These are phyloP conservation scores for Calonectria montana DNA, from an alignment of 2,329 filamentous ascomycete genomes.

Conservation along the genomic window DNA sequence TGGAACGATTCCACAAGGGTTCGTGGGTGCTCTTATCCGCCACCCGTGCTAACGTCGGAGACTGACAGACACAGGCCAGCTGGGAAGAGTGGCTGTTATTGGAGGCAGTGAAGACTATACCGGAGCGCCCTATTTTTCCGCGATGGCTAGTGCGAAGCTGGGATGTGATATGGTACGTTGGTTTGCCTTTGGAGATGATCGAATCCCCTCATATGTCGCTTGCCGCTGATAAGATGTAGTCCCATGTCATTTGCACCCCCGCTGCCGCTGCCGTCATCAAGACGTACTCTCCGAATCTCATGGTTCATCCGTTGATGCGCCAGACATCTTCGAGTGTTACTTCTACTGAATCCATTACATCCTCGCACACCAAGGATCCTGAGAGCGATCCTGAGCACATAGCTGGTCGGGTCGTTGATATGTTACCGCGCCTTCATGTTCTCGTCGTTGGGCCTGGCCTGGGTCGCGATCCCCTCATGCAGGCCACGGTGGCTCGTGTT, in stretches of 20 bases:
- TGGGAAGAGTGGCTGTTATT: slow-evolving; percentile 92
- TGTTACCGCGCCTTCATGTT: slow-evolving; percentile 90
- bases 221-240: slow-evolving; percentile 59
- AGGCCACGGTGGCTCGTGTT: slow-evolving; percentile 83
- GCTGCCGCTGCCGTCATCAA: slow-evolving; percentile 91
- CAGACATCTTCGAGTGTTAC: slow-evolving; percentile 64
- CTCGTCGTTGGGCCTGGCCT: slow-evolving; percentile 94
- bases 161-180: slow-evolving; percentile 85
- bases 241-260: slow-evolving; percentile 95
- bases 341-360: slow-evolving; percentile 55
- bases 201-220: not conserved
- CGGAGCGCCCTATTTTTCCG: slow-evolving; percentile 96
- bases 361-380: slow-evolving; percentile 42
- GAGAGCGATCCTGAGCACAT: slow-evolving; percentile 71
- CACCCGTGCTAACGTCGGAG: slow-evolving; percentile 17
- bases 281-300: slow-evolving; percentile 96
- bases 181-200: not conserved
- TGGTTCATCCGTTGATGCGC: slow-evolving; percentile 97
- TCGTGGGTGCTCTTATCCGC: slow-evolving; percentile 31
- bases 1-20: slow-evolving; percentile 98
- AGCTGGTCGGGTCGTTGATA: slow-evolving; percentile 75
- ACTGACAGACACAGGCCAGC: slow-evolving; percentile 74
- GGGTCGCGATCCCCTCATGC: slow-evolving; percentile 90
- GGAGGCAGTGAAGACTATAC: slow-evolving; percentile 97
- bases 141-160: slow-evolving; percentile 92